Conservation (phyloP, 768 basidiomycete genomes). For the Tricholoma terreum region DNA sequence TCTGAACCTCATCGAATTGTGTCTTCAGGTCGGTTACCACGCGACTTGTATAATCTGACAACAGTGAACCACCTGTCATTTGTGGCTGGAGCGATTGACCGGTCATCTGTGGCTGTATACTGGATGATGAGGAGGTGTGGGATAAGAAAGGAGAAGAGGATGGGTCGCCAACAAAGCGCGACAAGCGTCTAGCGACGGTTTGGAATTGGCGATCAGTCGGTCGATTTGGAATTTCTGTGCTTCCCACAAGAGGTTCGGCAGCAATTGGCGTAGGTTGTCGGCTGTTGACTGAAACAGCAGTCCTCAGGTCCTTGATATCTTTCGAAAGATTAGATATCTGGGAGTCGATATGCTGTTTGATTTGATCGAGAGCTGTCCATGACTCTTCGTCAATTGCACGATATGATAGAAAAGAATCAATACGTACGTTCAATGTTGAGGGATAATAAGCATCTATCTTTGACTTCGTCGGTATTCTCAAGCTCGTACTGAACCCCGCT, state of each 20-base stretch:
- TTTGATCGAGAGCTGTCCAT: conserved; percentile 86
- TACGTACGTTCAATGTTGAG: conserved; percentile 95
- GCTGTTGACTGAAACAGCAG: conserved; percentile 52
- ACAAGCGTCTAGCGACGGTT: conserved; percentile 68
- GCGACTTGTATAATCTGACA: conserved; percentile 69
- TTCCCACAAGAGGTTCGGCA: conserved; percentile 57
- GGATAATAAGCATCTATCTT: conserved; percentile 83
- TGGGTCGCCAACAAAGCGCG: conserved; percentile 58
- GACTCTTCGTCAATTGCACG: conserved; percentile 2
- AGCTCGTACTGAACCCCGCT: conserved; percentile 95
- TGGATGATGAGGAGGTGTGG: conserved; percentile 24
- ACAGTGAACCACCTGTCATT: conserved; percentile 69
- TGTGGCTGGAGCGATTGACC: conserved; percentile 70
- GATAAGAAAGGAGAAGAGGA: conserved; percentile 23
- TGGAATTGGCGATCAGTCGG: conserved; percentile 77
- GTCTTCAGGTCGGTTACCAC: conserved; percentile 82
- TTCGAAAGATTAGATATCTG: conserved; percentile 83
- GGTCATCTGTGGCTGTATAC: conserved; percentile 57
- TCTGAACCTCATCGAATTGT: conserved; percentile 94
- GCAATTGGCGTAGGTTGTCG: conserved; percentile 51
- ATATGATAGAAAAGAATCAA: neutral
- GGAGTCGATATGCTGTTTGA: conserved; percentile 95
- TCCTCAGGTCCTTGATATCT: conserved; percentile 87
- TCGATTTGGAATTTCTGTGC: conserved; percentile 60
- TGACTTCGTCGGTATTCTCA: conserved; percentile 91